Evolutionary conservation across 495 filamentous ascomycete species (phyloP).

Genomic region (Cryomyces antarcticus): DNA sequence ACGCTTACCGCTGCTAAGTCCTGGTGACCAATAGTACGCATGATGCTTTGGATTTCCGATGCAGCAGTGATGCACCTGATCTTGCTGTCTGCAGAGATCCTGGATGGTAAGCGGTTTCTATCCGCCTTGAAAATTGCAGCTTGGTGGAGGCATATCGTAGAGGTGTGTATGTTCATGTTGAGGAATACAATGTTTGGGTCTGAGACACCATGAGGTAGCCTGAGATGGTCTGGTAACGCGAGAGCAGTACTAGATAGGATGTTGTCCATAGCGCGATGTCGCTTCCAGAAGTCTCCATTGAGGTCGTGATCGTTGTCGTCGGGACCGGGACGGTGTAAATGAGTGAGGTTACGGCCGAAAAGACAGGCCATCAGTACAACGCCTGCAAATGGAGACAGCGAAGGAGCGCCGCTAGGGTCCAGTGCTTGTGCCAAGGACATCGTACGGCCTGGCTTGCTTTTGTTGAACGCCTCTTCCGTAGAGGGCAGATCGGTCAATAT

Average conservation of each 20-base stretch:
- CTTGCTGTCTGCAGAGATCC: constrained; percentile 72
- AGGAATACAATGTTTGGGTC: constrained; percentile 83
- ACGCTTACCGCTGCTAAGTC: constrained; percentile 62
- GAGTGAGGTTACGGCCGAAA: constrained; percentile 84
- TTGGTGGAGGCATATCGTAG: constrained; percentile 91
- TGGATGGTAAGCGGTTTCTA: constrained; percentile 58
- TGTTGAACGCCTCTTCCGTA: constrained; percentile 71
- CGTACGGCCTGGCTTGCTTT: constrained; percentile 51
- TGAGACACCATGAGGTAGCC: constrained; percentile 53
- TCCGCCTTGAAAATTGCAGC: constrained; percentile 96
- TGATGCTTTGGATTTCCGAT: constrained; percentile 85
- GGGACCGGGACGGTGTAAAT: constrained; percentile 74
- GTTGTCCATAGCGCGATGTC: constrained; percentile 75
- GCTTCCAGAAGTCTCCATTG: constrained; percentile 90
- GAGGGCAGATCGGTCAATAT: constrained; percentile 71
- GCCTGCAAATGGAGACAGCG: constrained; percentile 59
- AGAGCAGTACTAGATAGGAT: constrained; percentile 73
- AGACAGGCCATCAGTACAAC: constrained; percentile 69
- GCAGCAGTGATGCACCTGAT: constrained; percentile 84
- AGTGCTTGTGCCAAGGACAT: constrained; percentile 51
- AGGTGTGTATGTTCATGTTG: constrained; percentile 94
- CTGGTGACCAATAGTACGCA: constrained; percentile 84
- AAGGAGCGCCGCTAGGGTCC: constrained; percentile 44
- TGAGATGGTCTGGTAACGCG: constrained; percentile 62
- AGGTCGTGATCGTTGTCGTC: constrained; percentile 75